Evolutionary conservation across 2,329 filamentous ascomycete species (phyloP), one percentile per base, ranked within the genome.

Genomic region (Colletotrichum graminicola): DNA sequence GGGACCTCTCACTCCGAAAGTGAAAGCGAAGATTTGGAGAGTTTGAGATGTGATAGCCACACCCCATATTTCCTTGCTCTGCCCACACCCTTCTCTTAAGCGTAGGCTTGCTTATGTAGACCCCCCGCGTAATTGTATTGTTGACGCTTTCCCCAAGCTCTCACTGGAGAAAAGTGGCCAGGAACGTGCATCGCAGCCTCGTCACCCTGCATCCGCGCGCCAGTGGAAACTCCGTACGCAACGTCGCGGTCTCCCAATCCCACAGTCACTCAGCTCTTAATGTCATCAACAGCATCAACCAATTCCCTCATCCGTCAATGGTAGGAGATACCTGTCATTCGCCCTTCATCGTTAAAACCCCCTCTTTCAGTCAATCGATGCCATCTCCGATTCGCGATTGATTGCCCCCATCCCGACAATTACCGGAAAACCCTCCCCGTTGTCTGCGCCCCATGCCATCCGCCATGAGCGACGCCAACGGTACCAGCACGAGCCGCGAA

Each of bases 391-490:
- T 32, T 23, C 47, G 54, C 52, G 65, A 56, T 43, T 64, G 41
- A 68, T 55, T 68, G 41, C 59, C 49, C 16, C 16, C 26, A 32
- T 29, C 32, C 36, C n/a, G n/a, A 59, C 65, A 14, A 71, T 34
- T 32, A 49, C 21, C 45, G 32, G 56, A 63, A 60, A 63, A 36
- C 45, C 52, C 29, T 29, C n/a, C 18, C 32, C 29, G 36, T 34
- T 21, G 32, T 32, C 41, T 39, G 54, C 65, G 36, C 59, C 59
- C 47, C 14, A 72, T 71, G 63, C 63, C 72, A 39, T 56, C 68
- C 66, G 66, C 67, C 41, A 81, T 81, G 78, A 80, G 79, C 36
- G 74, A 74, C 72, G 76, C 78, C 66, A 71, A 68, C 47, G 70
- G 72, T 75, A 66, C 74, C 75, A 51, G 71, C 70, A 66, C 74